phyloP scores from a whole-genome alignment of 495 filamentous ascomycete genomes.

The Diplogelasinospora grovesii region DNA sequence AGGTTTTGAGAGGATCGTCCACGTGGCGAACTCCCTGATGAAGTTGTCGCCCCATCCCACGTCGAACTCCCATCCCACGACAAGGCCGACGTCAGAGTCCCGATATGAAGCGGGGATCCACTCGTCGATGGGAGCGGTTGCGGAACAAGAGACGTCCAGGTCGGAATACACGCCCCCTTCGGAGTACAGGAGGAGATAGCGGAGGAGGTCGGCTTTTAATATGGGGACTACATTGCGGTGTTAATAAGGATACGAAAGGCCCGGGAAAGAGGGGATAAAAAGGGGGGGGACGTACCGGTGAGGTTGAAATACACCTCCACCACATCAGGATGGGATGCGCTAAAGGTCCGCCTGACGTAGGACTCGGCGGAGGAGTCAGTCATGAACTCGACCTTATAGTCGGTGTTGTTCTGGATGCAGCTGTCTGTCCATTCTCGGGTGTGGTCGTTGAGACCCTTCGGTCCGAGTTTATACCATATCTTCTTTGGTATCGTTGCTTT shows the following conservation, averaged over 20 bases:
- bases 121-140: not conserved
- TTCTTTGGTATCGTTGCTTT: no score
- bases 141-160: slow-evolving; percentile 12
- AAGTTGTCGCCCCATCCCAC: slow-evolving; percentile 7
- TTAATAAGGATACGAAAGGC: not conserved
- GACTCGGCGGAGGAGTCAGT: slow-evolving; percentile 3
- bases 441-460: slow-evolving; percentile 4
- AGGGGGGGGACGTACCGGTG: no score
- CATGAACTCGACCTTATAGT: slow-evolving; percentile 7
- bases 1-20: slow-evolving; percentile 6
- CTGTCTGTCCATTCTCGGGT: slow-evolving; percentile 4
- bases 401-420: slow-evolving; percentile 7
- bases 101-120: slow-evolving; percentile 3
- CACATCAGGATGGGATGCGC: slow-evolving; percentile 1
- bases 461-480: slow-evolving; percentile 12
- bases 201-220: slow-evolving; percentile 10
- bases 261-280: no score
- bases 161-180: slow-evolving; percentile 11
- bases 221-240: slow-evolving; percentile 11
- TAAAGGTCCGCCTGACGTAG: slow-evolving; percentile 1
- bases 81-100: not conserved
- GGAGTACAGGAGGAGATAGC: slow-evolving; percentile 11
- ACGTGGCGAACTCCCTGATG: slow-evolving; percentile 8
- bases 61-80: slow-evolving; percentile 14
- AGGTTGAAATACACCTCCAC: slow-evolving; percentile 5